Evolutionary conservation across 2,329 filamentous ascomycete genomes (phyloP).

Genomic region (Colletotrichum horii): DNA sequence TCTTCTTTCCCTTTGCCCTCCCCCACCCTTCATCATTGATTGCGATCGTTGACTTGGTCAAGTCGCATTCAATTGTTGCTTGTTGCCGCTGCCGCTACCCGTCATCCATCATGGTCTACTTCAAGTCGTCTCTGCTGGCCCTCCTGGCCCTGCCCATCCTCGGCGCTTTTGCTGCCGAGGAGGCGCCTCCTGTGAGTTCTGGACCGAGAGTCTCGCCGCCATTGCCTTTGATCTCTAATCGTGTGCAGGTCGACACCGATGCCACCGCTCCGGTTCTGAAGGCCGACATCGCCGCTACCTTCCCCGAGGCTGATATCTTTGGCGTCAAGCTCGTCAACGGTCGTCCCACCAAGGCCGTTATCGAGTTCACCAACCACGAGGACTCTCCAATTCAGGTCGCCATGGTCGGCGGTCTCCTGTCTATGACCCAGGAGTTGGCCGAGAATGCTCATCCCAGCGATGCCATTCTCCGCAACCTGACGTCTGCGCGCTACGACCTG

Average conservation of each 20-base stretch:
- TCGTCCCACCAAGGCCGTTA: conserved; percentile 79
- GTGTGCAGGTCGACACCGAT: conserved; percentile 25
- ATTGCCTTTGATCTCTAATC: background rate
- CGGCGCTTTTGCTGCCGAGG: conserved; percentile 65
- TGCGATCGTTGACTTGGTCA: conserved; percentile 35
- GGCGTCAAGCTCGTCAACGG: conserved; percentile 97
- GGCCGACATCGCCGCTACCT: conserved; percentile 68
- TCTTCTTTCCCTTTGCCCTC: background rate
- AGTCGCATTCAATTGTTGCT: conserved; percentile 12
- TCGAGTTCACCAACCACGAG: conserved; percentile 88
- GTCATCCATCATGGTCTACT: conserved; percentile 67
- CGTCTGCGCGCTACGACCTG: conserved; percentile 74
- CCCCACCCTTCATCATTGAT: background rate
- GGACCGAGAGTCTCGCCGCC: background rate
- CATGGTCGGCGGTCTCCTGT: conserved; percentile 78
- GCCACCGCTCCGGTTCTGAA: conserved; percentile 46
- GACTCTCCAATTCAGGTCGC: conserved; percentile 74
- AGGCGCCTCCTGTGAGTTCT: conserved; percentile 50
- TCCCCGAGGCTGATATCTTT: conserved; percentile 80
- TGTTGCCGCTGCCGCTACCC: conserved; percentile 19
- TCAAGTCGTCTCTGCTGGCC: conserved; percentile 75
- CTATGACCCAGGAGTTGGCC: conserved; percentile 58
- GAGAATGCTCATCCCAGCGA: conserved; percentile 50
- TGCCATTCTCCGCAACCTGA: conserved; percentile 83
- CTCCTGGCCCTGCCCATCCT: conserved; percentile 73